Percentiles rank a stretch among this genome's conserved stretches.
These are phyloP conservation scores for Lactarius deliciosus DNA, from an alignment of 768 basidiomycete genomes.

Conservation along the genomic window DNA sequence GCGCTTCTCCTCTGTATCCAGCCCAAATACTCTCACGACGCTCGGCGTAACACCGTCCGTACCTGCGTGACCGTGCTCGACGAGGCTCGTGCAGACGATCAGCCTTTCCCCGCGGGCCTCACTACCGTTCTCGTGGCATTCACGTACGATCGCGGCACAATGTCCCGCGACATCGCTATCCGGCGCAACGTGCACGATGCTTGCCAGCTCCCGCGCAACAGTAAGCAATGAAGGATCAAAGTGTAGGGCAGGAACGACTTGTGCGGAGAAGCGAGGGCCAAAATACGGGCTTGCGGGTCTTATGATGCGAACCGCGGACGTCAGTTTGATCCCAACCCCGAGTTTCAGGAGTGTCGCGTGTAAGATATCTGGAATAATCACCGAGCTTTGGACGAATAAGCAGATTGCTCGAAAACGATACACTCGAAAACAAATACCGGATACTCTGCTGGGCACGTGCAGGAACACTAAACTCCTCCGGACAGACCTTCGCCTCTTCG, in stretches of 20 bases:
- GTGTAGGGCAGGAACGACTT: constrained; percentile 50
- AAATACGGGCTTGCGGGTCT: constrained; percentile 58
- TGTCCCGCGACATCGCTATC: constrained; percentile 55
- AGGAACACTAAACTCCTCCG: constrained; percentile 44
- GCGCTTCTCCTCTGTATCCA: constrained; percentile 52
- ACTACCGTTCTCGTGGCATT: constrained; percentile 41
- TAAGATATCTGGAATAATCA: constrained; percentile 49
- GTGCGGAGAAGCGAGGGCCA: constrained; percentile 54
- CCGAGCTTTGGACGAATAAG: constrained; percentile 42
- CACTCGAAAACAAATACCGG: constrained; percentile 39
- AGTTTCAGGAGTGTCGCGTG: constrained; percentile 51
- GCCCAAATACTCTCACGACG: constrained; percentile 50
- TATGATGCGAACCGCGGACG: constrained; percentile 57
- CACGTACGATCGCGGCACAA: constrained; percentile 52
- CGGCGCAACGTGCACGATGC: constrained; percentile 48
- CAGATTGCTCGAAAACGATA: background rate
- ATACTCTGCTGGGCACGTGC: constrained; percentile 55
- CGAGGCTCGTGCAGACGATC: constrained; percentile 57
- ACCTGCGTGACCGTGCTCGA: constrained; percentile 53
- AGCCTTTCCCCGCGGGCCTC: constrained; percentile 50
- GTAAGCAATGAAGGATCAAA: constrained; percentile 51
- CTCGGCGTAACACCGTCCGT: constrained; percentile 46
- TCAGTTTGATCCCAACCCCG: constrained; percentile 55
- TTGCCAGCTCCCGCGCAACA: constrained; percentile 56
- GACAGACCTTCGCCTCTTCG: constrained; percentile 44